These are phyloP conservation scores for Madurella mycetomatis DNA, from an alignment of 2,329 filamentous ascomycete species.

Conservation along the genomic window DNA sequence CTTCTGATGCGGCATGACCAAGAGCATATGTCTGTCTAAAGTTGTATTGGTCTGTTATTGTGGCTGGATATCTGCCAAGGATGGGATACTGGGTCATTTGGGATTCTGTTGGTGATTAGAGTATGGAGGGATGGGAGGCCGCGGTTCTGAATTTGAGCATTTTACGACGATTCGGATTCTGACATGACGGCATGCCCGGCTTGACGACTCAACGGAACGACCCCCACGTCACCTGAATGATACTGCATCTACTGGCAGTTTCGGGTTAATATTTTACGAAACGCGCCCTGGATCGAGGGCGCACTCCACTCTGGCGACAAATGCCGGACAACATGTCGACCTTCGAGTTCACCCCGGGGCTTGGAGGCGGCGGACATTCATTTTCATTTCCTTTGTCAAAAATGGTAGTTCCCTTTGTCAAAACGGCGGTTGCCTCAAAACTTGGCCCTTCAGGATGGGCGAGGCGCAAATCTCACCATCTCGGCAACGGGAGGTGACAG, in stretches of 20 bases:
- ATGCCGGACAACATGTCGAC: not conserved
- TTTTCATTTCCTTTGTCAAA: not conserved
- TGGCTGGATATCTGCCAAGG: slow-evolving; percentile 24
- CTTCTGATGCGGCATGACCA: slow-evolving; percentile 19
- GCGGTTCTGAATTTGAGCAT: slow-evolving; percentile 12
- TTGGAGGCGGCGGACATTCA: not conserved
- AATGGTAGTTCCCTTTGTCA: not conserved
- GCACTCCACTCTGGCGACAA: not conserved
- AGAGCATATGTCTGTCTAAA: slow-evolving; percentile 25
- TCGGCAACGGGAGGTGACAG: not conserved
- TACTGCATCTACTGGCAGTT: not conserved
- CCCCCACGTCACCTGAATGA: not conserved
- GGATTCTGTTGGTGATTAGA: slow-evolving; percentile 13
- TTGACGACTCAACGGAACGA: not conserved
- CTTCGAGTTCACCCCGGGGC: not conserved
- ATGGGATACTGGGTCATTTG: slow-evolving; percentile 25
- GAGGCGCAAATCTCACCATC: not conserved
- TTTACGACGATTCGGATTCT: slow-evolving; percentile 6
- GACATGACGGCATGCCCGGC: slow-evolving; percentile 11
- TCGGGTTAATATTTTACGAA: not conserved
- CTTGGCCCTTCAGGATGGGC: not conserved
- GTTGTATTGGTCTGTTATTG: slow-evolving; percentile 23
- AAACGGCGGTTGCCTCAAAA: not conserved
- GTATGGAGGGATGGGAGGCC: slow-evolving; percentile 13
- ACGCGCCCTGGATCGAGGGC: not conserved